phyloP scores from a whole-genome alignment of 345 rosid species.

The Euphorbia tirucalli region DNA sequence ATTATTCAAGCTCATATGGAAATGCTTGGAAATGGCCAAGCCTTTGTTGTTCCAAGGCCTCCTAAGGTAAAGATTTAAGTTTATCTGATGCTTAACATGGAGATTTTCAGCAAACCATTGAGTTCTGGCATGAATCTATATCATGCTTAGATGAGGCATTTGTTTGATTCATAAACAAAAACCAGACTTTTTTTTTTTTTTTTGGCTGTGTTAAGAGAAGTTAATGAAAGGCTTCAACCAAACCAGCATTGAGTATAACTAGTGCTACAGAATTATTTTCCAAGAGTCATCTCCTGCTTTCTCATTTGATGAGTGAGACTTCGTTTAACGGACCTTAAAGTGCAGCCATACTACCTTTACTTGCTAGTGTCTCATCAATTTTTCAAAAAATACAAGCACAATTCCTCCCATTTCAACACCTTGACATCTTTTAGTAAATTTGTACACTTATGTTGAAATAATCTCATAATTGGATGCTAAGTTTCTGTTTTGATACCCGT shows the following conservation, averaged over 20 bases:
- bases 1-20: conserved; percentile 85
- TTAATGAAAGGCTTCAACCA: no score
- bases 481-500: not conserved
- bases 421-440: not conserved
- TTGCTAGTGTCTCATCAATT: no score
- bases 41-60: conserved; percentile 76
- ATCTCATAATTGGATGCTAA: conserved; percentile 4
- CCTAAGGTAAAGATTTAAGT: conserved; percentile 56
- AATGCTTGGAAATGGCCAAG: conserved; percentile 69
- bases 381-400: no score
- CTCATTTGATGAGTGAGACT: no score
- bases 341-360: no score
- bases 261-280: no score
- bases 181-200: not conserved
- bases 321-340: no score
- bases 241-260: no score
- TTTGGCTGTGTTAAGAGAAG: conserved; percentile 1
- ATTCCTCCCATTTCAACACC: no score
- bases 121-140: not conserved
- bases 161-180: not conserved
- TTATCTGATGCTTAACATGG: not conserved
- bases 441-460: conserved; percentile 3
- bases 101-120: not conserved
- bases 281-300: no score
- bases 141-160: not conserved